Evolutionary conservation across 176 grass and related monocot genomes (phyloP).

Genomic region (Eragrostis nindensis): DNA sequence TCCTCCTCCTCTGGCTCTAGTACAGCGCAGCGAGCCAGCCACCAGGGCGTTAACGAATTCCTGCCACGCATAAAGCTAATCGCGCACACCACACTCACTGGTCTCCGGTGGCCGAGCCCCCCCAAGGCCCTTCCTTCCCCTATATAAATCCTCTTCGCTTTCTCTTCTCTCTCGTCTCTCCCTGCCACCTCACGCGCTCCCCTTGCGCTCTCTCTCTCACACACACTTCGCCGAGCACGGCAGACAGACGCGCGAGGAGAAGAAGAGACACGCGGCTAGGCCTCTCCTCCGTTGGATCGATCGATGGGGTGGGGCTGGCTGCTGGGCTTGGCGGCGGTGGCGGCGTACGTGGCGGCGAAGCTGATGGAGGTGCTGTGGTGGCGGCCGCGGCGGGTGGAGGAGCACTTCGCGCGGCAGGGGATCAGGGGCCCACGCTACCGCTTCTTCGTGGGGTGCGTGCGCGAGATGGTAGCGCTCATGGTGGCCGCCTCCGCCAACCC

Average conservation of each 20-base stretch:
- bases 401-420: conserved; percentile 83
- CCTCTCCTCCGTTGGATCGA: too few species aligned
- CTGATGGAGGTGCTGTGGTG: conserved; percentile 89
- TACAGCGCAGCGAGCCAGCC: background rate
- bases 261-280: background rate
- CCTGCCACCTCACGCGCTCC: conserved; percentile 36
- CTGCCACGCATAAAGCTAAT: conserved; percentile 15
- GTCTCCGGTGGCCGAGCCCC: background rate
- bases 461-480: conserved; percentile 90
- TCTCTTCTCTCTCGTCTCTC: conserved; percentile 21
- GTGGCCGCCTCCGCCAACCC: conserved; percentile 87
- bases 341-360: conserved; percentile 53
- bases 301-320: conserved; percentile 38
- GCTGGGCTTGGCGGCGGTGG: background rate
- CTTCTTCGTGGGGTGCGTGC: conserved; percentile 88
- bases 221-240: background rate
- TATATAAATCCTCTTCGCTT: conserved; percentile 52
- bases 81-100: background rate
- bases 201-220: background rate
- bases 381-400: conserved; percentile 86
- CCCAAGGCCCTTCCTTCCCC: background rate
- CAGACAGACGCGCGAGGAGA: background rate
- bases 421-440: conserved; percentile 90
- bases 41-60: background rate
- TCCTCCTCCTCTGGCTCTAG: background rate